Conservation (phyloP, 108 stramenopile species). For the Hondaea fermentalgiana region DNA sequence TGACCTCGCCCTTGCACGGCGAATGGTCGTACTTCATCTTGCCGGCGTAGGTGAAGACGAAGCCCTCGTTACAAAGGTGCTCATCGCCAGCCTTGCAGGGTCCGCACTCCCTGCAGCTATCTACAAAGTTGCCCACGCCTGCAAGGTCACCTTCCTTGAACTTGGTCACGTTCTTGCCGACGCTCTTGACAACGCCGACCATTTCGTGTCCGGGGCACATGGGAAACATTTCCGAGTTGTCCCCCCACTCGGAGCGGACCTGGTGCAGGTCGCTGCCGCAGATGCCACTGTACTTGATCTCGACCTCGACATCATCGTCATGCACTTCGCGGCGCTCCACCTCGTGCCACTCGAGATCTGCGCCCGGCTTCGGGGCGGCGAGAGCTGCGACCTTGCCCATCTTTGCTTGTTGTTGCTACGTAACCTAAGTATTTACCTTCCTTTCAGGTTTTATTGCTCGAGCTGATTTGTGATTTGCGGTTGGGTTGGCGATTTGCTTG, state of each 20-base stretch:
- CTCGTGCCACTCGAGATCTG: neutral
- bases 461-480: too few relatives aligned
- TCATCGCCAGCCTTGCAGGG: slow-evolving; percentile 45
- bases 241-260: slow-evolving; percentile 27
- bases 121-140: slow-evolving; percentile 59
- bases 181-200: slow-evolving; percentile 41
- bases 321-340: neutral
- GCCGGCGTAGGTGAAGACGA: slow-evolving; percentile 26
- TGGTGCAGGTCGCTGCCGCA: slow-evolving; percentile 53
- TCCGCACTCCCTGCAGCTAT: slow-evolving; percentile 48
- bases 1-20: slow-evolving; percentile 23
- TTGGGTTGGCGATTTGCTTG: too few relatives aligned
- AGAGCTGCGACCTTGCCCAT: neutral
- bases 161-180: slow-evolving; percentile 50
- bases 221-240: slow-evolving; percentile 15
- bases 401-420: neutral
- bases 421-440: neutral
- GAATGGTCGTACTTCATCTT: slow-evolving; percentile 21
- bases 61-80: slow-evolving; percentile 33
- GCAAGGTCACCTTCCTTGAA: slow-evolving; percentile 58
- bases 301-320: slow-evolving; percentile 23
- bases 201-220: slow-evolving; percentile 43
- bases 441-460: too few relatives aligned
- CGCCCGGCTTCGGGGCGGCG: neutral
- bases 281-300: slow-evolving; percentile 51